Evolutionary conservation across 179 eudicot genomes (phyloP), one percentile per base, ranked within the genome.

Genomic region (Pouteria campechiana): DNA sequence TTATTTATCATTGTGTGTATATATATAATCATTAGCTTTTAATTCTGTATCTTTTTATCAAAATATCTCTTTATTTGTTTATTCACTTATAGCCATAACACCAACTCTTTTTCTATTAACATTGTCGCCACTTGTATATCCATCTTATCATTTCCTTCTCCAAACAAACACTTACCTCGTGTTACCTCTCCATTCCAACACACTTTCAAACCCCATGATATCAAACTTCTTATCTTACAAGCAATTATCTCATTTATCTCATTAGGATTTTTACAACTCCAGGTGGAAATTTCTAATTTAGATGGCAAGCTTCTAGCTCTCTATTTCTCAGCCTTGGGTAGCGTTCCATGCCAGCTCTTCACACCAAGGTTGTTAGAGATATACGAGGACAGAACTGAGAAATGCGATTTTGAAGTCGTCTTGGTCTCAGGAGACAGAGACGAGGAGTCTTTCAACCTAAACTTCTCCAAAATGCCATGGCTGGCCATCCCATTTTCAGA

Each of bases 381-480:
- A 7, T 64, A 72, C 61, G 28, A 59, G 6, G 56, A 55, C 44
- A 50, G 67, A 15, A 46, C 74, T n/a, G 40, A 64, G 3, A 68
- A 52, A 30, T 51, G 65, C 13, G 56, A 68, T 44, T 64, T 72
- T 18, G 78, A 72, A 31, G 25, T 72, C 13, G 57, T 68, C 16
- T 60, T 68, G 6, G 32, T 64, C 17, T 55, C 78, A 25, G 54
- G 58, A 1, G 78, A 72, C 36, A 24, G 42, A 22, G 57, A 60
- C 52, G 58, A 52, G 19, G 68, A 56, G 13, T 48, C 67, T 19
- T 67, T 63, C 37, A 32, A 72, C 1, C 57, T 14, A 3, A 63
- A 72, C 64, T 72, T 72, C 27, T 34, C 62, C 14, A 67, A 68
- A 54, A 72, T 72, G 78, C 68, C 74, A 16, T 72, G 78, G 78